Evolutionary conservation across 1,284 basidiomycete genomes (phyloP).

Genomic region (Malassezia caprae): DNA sequence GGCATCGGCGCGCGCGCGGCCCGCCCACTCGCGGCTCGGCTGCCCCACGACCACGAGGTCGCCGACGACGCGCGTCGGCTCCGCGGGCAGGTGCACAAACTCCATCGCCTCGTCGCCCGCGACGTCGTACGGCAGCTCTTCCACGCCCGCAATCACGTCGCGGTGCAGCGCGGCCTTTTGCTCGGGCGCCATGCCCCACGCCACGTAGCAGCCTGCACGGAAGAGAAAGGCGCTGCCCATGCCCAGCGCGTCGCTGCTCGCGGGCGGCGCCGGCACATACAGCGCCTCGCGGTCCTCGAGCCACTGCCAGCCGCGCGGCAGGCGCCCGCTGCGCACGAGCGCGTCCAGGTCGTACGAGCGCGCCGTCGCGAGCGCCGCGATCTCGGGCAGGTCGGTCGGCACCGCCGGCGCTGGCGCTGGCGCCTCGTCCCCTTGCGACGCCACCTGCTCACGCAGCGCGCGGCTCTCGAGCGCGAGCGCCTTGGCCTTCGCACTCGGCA

Average conservation of each 20-base stretch:
- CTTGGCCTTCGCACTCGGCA: conserved; percentile 9
- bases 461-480: conserved; percentile 11
- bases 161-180: conserved; percentile 28
- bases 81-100: conserved; percentile 28
- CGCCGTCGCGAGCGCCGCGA: conserved; percentile 39
- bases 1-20: neutral
- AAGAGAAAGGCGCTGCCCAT: conserved; percentile 42
- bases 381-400: conserved; percentile 18
- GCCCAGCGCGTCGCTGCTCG: neutral
- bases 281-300: conserved; percentile 44
- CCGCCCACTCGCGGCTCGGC: conserved; percentile 20
- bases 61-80: conserved; percentile 38
- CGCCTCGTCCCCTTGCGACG: neutral
- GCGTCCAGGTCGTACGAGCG: conserved; percentile 35
- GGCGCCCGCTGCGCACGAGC: conserved; percentile 24
- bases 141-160: conserved; percentile 31
- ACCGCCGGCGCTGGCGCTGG: neutral
- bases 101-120: conserved; percentile 46
- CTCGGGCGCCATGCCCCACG: conserved; percentile 40
- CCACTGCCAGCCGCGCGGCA: conserved; percentile 30
- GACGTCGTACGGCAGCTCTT: conserved; percentile 24
- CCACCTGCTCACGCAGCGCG: conserved; percentile 15
- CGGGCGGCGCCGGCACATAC: conserved; percentile 39
- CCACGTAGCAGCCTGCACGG: conserved; percentile 39
- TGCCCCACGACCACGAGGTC: conserved; percentile 43